phyloP scores from a whole-genome alignment of 768 basidiomycete genomes.

The Termitomyces sp. region DNA sequence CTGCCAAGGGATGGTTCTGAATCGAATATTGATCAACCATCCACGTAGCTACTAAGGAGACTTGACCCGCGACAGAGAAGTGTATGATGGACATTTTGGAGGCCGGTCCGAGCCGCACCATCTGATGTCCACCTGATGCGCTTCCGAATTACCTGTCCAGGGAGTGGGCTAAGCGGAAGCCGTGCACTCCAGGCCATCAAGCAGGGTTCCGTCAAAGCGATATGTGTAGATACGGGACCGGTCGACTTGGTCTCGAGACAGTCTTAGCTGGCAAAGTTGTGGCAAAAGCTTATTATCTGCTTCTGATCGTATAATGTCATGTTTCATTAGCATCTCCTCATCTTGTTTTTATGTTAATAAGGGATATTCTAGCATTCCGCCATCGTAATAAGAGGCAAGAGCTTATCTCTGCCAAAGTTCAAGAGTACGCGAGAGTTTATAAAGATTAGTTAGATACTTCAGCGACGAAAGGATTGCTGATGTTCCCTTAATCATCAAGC shows the following conservation, averaged over 20 bases:
- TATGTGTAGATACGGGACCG: conserved; percentile 31
- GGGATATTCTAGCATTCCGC: not conserved
- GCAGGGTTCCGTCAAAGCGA: conserved; percentile 37
- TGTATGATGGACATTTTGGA: too few species aligned
- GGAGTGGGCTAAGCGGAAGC: not conserved
- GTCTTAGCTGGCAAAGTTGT: not conserved
- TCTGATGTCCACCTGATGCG: too few species aligned
- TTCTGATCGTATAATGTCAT: not conserved
- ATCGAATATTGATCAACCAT: too few species aligned
- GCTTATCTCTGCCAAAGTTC: conserved; percentile 10
- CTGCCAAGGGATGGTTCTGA: too few species aligned
- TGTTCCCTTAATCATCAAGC: not conserved
- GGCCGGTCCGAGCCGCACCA: too few species aligned
- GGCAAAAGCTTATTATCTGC: not conserved
- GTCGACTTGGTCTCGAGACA: conserved; percentile 15
- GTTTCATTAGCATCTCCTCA: not conserved
- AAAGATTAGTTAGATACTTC: not conserved
- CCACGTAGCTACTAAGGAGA: too few species aligned
- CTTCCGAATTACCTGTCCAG: not conserved
- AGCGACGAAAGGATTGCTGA: not conserved
- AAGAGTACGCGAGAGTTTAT: conserved; percentile 3
- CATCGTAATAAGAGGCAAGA: not conserved
- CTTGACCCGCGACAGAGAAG: too few species aligned
- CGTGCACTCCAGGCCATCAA: conserved; percentile 33
- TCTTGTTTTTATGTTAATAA: not conserved